Conservation (phyloP, 495 filamentous ascomycete species). For the Antarctomyces pellizariae region DNA sequence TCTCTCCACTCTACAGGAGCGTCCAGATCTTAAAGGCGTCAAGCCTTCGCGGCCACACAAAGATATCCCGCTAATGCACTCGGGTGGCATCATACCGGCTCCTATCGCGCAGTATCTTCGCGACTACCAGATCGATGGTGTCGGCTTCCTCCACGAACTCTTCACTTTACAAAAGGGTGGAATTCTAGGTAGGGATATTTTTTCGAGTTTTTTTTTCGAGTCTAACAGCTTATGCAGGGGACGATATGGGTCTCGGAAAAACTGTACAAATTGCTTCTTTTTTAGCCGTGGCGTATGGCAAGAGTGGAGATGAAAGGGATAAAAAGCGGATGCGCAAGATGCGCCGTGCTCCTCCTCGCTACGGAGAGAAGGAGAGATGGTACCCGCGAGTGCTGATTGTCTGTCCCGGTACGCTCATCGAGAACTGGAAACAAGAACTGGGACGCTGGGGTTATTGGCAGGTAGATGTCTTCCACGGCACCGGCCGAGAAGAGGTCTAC, state of each 20-base stretch:
- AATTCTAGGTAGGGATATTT: too few relatives aligned
- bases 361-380: slow-evolving; percentile 29
- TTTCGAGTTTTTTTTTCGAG: too few relatives aligned
- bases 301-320: slow-evolving; percentile 80
- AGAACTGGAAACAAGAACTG: slow-evolving; percentile 77
- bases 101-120: slow-evolving; percentile 82
- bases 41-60: slow-evolving; percentile 42
- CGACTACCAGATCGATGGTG: slow-evolving; percentile 76
- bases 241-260: slow-evolving; percentile 96
- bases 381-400: slow-evolving; percentile 75
- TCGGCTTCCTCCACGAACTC: slow-evolving; percentile 61
- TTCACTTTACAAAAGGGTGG: slow-evolving; percentile 88
- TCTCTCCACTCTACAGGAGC: slow-evolving; percentile 35
- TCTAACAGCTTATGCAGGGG: too few relatives aligned
- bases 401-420: slow-evolving; percentile 70
- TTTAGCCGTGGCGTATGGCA: slow-evolving; percentile 78
- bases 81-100: slow-evolving; percentile 69
- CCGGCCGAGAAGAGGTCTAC: slow-evolving; percentile 36
- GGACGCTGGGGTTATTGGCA: slow-evolving; percentile 91
- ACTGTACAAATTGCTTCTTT: slow-evolving; percentile 95
- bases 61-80: slow-evolving; percentile 50
- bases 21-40: slow-evolving; percentile 36
- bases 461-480: slow-evolving; percentile 59
- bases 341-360: slow-evolving; percentile 17
- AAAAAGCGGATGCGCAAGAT: slow-evolving; percentile 82